Evolutionary conservation across 164 flowering plant genomes (phyloP).

Genomic region (Piper longum): DNA sequence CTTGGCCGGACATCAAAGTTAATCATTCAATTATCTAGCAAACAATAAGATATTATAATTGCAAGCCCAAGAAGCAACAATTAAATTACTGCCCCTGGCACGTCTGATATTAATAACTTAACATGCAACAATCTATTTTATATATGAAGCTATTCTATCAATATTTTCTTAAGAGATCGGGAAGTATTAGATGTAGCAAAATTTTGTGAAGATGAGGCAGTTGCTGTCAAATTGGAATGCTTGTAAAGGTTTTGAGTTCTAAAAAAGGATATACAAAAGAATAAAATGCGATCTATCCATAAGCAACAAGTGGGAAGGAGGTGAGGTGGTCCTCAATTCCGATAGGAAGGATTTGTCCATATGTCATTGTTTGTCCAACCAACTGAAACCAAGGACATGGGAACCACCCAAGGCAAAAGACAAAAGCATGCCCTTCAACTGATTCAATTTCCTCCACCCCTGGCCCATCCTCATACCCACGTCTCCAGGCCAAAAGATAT

Average conservation of each 20-base stretch:
- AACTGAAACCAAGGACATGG: conserved; percentile 11
- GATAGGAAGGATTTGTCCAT: conserved; percentile 7
- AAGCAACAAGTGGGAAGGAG: conserved; percentile 5
- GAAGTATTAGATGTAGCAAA: too few relatives aligned
- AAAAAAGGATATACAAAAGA: conserved; percentile 16
- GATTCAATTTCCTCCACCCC: conserved; percentile 17
- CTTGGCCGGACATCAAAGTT: neutral
- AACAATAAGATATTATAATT: too few relatives aligned
- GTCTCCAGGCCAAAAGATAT: conserved; percentile 6
- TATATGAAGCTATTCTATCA: too few relatives aligned
- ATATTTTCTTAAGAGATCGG: too few relatives aligned
- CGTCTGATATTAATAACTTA: too few relatives aligned
- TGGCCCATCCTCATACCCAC: conserved; percentile 9
- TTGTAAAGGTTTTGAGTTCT: neutral
- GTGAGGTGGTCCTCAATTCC: conserved; percentile 14
- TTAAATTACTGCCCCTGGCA: too few relatives aligned
- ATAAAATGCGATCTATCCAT: conserved; percentile 19
- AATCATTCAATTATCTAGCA: too few relatives aligned
- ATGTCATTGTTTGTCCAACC: conserved; percentile 15
- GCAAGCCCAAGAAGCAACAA: too few relatives aligned
- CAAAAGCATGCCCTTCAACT: conserved; percentile 16
- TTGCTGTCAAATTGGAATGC: neutral
- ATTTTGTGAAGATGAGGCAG: neutral
- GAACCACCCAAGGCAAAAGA: conserved; percentile 23
- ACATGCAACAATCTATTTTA: too few relatives aligned